Conservation (phyloP, 2,329 filamentous ascomycete species). For the Fusarium tanahbumbuense region DNA sequence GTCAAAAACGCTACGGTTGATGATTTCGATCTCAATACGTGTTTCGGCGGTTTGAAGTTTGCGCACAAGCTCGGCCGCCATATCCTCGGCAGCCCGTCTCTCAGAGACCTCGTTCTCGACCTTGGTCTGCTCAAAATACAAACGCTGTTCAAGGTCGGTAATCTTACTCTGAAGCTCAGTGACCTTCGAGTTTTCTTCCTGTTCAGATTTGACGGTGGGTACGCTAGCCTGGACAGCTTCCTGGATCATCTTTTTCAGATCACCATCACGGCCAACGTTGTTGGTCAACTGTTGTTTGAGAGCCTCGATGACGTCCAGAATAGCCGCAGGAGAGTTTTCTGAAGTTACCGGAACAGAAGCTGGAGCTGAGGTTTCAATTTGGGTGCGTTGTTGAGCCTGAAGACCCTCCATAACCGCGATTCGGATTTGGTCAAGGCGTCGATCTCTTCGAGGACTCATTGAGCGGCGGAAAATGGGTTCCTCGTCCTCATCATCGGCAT, state of each 20-base stretch:
- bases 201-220: slow-evolving; percentile 62
- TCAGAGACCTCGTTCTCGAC: slow-evolving; percentile 61
- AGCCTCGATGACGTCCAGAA: slow-evolving; percentile 75
- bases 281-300: slow-evolving; percentile 63
- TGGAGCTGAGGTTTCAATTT: slow-evolving; percentile 48
- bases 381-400: slow-evolving; percentile 62
- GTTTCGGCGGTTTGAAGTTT: slow-evolving; percentile 68
- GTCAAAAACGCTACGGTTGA: slow-evolving; percentile 68
- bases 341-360: slow-evolving; percentile 2
- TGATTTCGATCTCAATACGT: slow-evolving; percentile 69
- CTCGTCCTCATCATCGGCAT: slow-evolving; percentile 95
- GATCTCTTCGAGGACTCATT: slow-evolving; percentile 81
- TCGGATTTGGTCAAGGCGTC: slow-evolving; percentile 85
- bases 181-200: slow-evolving; percentile 65
- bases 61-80: slow-evolving; percentile 63
- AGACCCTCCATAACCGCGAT: slow-evolving; percentile 79
- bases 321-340: slow-evolving; percentile 51
- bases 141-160: slow-evolving; percentile 68
- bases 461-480: slow-evolving; percentile 73
- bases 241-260: slow-evolving; percentile 72
- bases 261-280: slow-evolving; percentile 53
- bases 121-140: slow-evolving; percentile 61
- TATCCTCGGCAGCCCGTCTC: slow-evolving; percentile 65
- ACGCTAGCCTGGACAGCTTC: slow-evolving; percentile 70
- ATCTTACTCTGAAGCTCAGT: slow-evolving; percentile 71